phyloP scores from a whole-genome alignment of 108 stramenopile species.

The Cyclostephanos tholiformis region DNA sequence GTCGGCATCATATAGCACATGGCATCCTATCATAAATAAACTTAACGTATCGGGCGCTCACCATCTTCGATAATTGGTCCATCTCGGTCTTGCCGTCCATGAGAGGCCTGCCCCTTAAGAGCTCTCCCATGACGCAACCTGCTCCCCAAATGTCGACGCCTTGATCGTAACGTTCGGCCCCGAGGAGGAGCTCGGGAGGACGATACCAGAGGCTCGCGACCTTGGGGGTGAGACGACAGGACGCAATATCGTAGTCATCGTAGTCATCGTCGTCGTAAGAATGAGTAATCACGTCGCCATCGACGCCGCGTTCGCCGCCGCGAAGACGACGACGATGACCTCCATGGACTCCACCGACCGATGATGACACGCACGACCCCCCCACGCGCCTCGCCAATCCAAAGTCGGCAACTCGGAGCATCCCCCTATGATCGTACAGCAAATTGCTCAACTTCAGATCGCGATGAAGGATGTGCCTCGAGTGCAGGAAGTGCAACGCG shows the following conservation, averaged over 20 bases:
- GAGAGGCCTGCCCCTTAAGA: constrained; percentile 77
- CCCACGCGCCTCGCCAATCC: constrained; percentile 78
- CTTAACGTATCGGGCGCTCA: no score
- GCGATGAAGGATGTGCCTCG: constrained; percentile 68
- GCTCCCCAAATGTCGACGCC: constrained; percentile 85
- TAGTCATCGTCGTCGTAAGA: background rate
- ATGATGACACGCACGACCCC: constrained; percentile 5
- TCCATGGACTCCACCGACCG: background rate
- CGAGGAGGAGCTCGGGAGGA: constrained; percentile 87
- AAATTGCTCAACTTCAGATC: constrained; percentile 86
- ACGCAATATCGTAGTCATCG: background rate
- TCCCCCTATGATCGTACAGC: constrained; percentile 58
- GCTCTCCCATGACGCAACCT: constrained; percentile 90
- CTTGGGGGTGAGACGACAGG: constrained; percentile 73
- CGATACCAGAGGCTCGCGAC: constrained; percentile 95
- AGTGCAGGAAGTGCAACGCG: constrained; percentile 72
- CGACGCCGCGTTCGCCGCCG: background rate
- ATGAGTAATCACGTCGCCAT: background rate
- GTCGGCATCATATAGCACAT: background rate
- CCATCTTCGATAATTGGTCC: constrained; percentile 81
- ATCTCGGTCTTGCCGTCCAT: constrained; percentile 79
- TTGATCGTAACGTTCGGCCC: constrained; percentile 56
- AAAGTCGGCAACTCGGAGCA: constrained; percentile 84
- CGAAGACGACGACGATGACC: background rate
- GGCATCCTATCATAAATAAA: no score